Conservation (phyloP, 345 rosid species). For the Eucalyptus victrix region DNA sequence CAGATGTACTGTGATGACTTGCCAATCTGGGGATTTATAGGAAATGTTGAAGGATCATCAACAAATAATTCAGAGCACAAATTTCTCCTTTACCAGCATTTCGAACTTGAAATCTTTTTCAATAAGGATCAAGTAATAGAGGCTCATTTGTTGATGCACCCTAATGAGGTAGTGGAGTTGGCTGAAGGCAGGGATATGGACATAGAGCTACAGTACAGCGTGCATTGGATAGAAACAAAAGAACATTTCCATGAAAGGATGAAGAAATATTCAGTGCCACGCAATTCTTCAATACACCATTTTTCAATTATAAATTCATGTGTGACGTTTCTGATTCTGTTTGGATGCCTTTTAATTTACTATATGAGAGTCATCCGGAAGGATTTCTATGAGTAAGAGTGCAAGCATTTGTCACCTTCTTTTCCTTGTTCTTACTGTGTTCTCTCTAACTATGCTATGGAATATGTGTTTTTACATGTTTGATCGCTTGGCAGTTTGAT, state of each 20-base stretch:
- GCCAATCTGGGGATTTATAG: conserved; percentile 88
- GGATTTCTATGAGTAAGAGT: conserved; percentile 74
- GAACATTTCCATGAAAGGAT: conserved; percentile 63
- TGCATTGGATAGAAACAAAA: conserved; percentile 80
- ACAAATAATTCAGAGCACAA: conserved; percentile 45
- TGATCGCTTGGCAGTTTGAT: conserved; percentile 33
- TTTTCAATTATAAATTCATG: conserved; percentile 80
- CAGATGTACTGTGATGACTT: conserved; percentile 83
- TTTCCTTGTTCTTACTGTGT: background rate
- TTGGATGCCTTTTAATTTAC: conserved; percentile 75
- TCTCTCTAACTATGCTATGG: background rate
- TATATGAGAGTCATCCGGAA: conserved; percentile 81
- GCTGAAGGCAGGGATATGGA: conserved; percentile 73
- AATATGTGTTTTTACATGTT: background rate
- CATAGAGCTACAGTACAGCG: conserved; percentile 71
- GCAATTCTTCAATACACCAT: conserved; percentile 76
- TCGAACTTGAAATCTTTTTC: conserved; percentile 58
- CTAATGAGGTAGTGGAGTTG: conserved; percentile 46
- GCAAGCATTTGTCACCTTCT: background rate
- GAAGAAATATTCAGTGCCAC: conserved; percentile 66
- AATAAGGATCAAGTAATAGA: conserved; percentile 71
- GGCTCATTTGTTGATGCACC: conserved; percentile 51
- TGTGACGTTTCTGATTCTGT: conserved; percentile 73
- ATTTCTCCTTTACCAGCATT: conserved; percentile 57
- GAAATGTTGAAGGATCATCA: conserved; percentile 61